Conservation (phyloP, 2,329 filamentous ascomycete species). For the Sarocladium oryzae region DNA sequence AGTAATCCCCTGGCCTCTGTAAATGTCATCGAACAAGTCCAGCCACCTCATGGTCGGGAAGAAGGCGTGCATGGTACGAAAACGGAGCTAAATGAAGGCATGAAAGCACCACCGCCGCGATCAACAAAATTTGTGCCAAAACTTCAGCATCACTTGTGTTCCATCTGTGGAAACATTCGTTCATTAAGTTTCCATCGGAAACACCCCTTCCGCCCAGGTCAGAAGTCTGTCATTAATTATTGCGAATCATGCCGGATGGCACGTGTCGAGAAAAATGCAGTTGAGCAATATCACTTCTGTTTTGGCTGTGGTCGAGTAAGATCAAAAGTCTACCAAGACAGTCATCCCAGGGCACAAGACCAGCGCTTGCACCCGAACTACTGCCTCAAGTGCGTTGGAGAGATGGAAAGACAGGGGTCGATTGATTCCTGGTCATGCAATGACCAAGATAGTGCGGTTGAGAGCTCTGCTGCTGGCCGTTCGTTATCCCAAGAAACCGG, state of each 20-base stretch:
- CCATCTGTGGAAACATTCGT: constrained; percentile 28
- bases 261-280: constrained; percentile 17
- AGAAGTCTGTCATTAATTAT: constrained; percentile 24
- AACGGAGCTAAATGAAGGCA: not conserved
- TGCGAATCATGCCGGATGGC: constrained; percentile 27
- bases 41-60: too few relatives aligned
- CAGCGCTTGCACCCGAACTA: constrained; percentile 26
- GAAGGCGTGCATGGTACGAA: too few relatives aligned
- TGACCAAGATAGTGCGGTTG: not conserved
- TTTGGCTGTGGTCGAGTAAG: constrained; percentile 23
- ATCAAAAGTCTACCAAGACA: constrained; percentile 19
- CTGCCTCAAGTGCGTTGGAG: constrained; percentile 20
- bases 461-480: too few relatives aligned
- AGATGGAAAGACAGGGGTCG: not conserved
- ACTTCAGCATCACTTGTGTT: constrained; percentile 27
- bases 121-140: not conserved
- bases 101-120: not conserved
- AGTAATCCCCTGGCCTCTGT: too few relatives aligned
- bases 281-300: constrained; percentile 32
- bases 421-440: not conserved
- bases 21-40: too few relatives aligned
- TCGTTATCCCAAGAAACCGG: too few relatives aligned
- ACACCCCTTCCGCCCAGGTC: constrained; percentile 20
- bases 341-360: constrained; percentile 17
- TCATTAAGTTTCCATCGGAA: constrained; percentile 28